These are phyloP conservation scores for Colletotrichum camelliae DNA, from an alignment of 2,329 filamentous ascomycete genomes.

Conservation along the genomic window DNA sequence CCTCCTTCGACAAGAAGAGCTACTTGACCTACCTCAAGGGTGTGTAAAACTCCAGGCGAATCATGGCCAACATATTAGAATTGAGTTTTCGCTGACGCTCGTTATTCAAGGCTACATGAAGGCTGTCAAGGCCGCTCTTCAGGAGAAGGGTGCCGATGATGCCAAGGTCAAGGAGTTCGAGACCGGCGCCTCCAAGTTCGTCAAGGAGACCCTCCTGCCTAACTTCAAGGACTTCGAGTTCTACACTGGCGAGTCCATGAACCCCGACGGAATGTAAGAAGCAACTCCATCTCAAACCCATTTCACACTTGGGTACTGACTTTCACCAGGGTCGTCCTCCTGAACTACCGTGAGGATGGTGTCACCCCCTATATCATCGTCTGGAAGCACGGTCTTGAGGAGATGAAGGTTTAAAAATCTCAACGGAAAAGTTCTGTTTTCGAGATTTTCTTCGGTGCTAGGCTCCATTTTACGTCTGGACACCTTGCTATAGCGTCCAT, in stretches of 20 bases:
- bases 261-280: constrained; percentile 88
- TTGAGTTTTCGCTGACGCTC: background rate
- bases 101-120: constrained; percentile 80
- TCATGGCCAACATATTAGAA: background rate
- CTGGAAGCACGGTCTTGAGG: constrained; percentile 93
- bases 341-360: constrained; percentile 98
- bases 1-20: constrained; percentile 84
- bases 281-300: background rate
- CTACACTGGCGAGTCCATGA: constrained; percentile 89
- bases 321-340: constrained; percentile 74
- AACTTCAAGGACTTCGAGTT: constrained; percentile 98
- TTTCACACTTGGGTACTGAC: background rate
- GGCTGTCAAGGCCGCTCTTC: constrained; percentile 75
- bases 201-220: constrained; percentile 80
- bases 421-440: constrained; percentile 1
- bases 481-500: constrained; percentile 21
- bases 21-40: constrained; percentile 88
- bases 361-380: constrained; percentile 85
- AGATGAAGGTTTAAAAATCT: constrained; percentile 83
- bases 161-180: constrained; percentile 81
- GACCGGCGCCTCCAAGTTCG: constrained; percentile 72
- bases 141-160: constrained; percentile 64
- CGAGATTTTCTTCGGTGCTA: constrained; percentile 15
- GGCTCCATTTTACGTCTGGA: background rate
- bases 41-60: constrained; percentile 44